Evolutionary conservation across 306 rosid genomes (phyloP), one percentile per base, ranked within the genome.

Genomic region (Abrus pulchellus): DNA sequence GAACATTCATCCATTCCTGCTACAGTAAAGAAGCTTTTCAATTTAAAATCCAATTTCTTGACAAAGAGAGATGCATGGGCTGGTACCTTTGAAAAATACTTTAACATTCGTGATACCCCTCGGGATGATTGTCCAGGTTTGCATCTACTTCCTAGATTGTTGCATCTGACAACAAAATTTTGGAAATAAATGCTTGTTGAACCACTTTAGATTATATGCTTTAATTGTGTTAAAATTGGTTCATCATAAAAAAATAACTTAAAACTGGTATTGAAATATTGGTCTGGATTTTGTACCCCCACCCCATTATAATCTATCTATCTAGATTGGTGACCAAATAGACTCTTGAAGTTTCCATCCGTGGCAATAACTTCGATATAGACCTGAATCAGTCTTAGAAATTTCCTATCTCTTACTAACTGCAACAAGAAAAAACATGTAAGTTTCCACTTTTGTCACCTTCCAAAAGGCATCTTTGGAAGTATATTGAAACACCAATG

Each of bases 1-100:
- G 99, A 94, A 72, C 99, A 94, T 79, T 92, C 99, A 2, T 94
- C 99, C 13, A 59, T 94, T 43, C 92, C 99, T 0, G 99, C 99
- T 10, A 94, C 97, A 8, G 97, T 94, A 8, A 94, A 94, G 87
- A 94, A 86, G 88, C 92, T 94, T 14, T 94, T 94, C 93, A 94
- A 94, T 86, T 87, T 94, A n/a, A 89, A 87, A 63, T 92, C 97
- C 33, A 94, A 94, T 87, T 94, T 94, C 90, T 85, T 94, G 77
- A 94, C 99, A 4, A 92, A 93, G 85, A 91, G 99, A 87, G 99
- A 92, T 86, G 97, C 99, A 8, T 94, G 99, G 99, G 97, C 99
- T 2, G 97, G 97, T 57, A 86, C 97, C 72, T 94, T 94, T 3
- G 98, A 94, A 83, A 87, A 85, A 13, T 90, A 89, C 81, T 90